Conservation (phyloP, 2,329 filamentous ascomycete genomes). For the Escovopsis weberi region DNA sequence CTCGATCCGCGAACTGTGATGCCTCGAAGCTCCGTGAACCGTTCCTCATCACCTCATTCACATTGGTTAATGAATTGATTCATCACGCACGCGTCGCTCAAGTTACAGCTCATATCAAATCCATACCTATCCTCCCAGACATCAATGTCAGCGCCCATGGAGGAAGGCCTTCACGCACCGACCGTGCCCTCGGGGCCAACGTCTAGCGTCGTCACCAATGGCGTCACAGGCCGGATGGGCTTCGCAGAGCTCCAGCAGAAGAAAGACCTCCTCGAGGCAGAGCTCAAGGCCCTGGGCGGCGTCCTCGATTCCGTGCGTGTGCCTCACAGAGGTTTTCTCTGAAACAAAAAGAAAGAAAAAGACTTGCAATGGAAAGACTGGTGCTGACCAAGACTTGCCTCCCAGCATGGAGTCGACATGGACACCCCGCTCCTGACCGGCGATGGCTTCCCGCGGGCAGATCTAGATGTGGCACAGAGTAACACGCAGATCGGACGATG, state of each 20-base stretch:
- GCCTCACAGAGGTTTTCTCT: no score
- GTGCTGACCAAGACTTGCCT: not conserved
- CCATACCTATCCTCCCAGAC: not conserved
- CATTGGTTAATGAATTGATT: no score
- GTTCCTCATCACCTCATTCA: no score
- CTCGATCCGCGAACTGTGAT: no score
- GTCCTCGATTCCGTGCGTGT: slow-evolving; percentile 71
- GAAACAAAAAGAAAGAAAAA: no score
- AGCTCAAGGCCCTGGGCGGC: slow-evolving; percentile 69
- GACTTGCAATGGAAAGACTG: no score
- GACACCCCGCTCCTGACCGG: slow-evolving; percentile 71
- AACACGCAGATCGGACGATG: slow-evolving; percentile 13
- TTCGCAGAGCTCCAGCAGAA: slow-evolving; percentile 69
- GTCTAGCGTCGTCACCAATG: slow-evolving; percentile 43
- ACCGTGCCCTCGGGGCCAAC: slow-evolving; percentile 61
- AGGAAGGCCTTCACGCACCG: slow-evolving; percentile 44
- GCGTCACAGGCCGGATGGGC: slow-evolving; percentile 48
- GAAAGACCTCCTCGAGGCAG: slow-evolving; percentile 73
- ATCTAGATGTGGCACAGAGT: slow-evolving; percentile 94
- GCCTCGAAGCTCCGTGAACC: no score
- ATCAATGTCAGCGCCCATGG: slow-evolving; percentile 11
- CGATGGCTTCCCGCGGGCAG: slow-evolving; percentile 83
- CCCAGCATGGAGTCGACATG: slow-evolving; percentile 85
- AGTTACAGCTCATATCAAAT: not conserved
- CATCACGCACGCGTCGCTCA: no score